Conservation (phyloP, 2,329 filamentous ascomycete genomes). For the Colletotrichum incanum region DNA sequence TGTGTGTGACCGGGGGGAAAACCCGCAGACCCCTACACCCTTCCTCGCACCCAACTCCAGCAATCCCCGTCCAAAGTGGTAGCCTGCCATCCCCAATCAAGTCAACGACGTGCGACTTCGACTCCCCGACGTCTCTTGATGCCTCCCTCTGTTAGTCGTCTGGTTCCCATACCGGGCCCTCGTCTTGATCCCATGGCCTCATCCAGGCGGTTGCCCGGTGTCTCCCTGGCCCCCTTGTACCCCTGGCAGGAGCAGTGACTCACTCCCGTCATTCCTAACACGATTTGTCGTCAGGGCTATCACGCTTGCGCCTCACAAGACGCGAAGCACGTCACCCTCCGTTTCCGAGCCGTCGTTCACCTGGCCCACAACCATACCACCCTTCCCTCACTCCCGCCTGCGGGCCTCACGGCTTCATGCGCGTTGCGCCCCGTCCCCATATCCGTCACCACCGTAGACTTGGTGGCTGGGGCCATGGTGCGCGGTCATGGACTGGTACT, state of each 20-base stretch:
- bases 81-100: constrained; percentile 34
- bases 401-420: constrained; percentile 51
- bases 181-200: constrained; percentile 37
- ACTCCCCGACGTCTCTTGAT: constrained; percentile 16
- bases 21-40: constrained; percentile 29
- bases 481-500: constrained; percentile 56
- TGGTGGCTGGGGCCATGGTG: constrained; percentile 54
- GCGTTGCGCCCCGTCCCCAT: constrained; percentile 60
- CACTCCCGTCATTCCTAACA: constrained; percentile 18
- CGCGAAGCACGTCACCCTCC: constrained; percentile 34
- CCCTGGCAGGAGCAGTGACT: constrained; percentile 29
- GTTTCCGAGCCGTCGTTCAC: constrained; percentile 6
- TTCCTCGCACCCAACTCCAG: background rate
- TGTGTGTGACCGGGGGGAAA: background rate
- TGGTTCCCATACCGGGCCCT: constrained; percentile 1
- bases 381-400: constrained; percentile 23
- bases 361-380: constrained; percentile 15
- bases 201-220: constrained; percentile 24
- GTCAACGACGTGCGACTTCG: constrained; percentile 31
- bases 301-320: constrained; percentile 30
- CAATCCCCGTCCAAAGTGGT: constrained; percentile 12
- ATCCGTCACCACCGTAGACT: constrained; percentile 61
- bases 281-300: constrained; percentile 14
- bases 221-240: background rate
- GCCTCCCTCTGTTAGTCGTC: constrained; percentile 3